A percentile compares a stretch with the other conserved stretches of the same genome.
phyloP scores from a whole-genome alignment of 495 filamentous ascomycete genomes.

The Hypomontagnella monticulosa region DNA sequence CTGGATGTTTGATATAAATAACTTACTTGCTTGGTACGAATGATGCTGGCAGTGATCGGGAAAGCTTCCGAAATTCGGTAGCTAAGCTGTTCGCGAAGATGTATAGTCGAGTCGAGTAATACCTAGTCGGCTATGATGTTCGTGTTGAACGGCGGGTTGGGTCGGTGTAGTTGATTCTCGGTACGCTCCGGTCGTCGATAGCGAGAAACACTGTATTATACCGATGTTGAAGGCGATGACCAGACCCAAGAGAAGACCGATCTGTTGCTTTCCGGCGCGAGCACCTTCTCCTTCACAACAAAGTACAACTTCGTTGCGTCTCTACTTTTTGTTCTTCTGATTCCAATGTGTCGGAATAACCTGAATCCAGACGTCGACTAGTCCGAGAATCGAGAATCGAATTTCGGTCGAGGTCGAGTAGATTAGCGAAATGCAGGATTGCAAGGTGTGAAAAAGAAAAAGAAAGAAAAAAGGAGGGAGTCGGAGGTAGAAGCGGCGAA shows the following conservation, averaged over 20 bases:
- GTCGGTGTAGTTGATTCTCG: conserved; percentile 14
- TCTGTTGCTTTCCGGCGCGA: conserved; percentile 28
- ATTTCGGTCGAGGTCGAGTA: conserved; percentile 33
- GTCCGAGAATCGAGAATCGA: conserved; percentile 23
- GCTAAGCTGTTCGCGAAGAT: conserved; percentile 22
- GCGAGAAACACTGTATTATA: background rate
- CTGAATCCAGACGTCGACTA: conserved; percentile 35
- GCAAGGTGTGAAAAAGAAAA: conserved; percentile 37
- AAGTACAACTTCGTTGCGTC: conserved; percentile 37
- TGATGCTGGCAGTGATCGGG: conserved; percentile 12
- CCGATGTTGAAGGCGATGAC: background rate
- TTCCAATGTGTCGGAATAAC: conserved; percentile 31
- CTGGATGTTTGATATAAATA: background rate
- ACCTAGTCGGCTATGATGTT: conserved; percentile 21
- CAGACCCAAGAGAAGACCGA: conserved; percentile 15
- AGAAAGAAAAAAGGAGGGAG: conserved; percentile 40
- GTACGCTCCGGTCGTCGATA: conserved; percentile 23
- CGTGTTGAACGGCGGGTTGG: conserved; percentile 20
- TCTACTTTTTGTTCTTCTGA: conserved; percentile 33
- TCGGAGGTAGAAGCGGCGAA: conserved; percentile 39
- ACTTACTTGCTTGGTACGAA: conserved; percentile 24
- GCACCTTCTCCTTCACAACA: conserved; percentile 39
- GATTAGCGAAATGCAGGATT: conserved; percentile 36
- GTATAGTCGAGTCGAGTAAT: conserved; percentile 14
- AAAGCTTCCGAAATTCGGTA: conserved; percentile 9